Percentiles rank a stretch among this genome's conserved stretches.
These are phyloP conservation scores for Sicyos edulis DNA, from an alignment of 306 rosid genomes.

Conservation along the genomic window DNA sequence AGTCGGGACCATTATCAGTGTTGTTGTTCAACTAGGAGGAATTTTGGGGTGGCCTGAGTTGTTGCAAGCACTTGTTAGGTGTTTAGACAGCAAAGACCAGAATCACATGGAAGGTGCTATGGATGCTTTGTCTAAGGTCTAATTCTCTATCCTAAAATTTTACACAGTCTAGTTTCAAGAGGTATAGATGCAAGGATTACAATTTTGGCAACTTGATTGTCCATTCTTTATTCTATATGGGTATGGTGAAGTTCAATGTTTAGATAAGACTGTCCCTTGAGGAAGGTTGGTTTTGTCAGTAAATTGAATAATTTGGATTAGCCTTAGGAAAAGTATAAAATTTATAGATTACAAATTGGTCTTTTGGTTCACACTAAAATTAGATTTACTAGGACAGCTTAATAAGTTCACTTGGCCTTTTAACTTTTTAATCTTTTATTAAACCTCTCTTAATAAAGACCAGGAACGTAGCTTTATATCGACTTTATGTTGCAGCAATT, in stretches of 20 bases:
- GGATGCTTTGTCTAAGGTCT: slow-evolving; percentile 97
- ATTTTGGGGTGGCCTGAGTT: slow-evolving; percentile 87
- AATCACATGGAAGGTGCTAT: slow-evolving; percentile 99
- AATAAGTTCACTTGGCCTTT: neutral
- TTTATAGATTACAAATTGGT: neutral
- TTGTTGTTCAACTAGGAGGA: slow-evolving; percentile 76
- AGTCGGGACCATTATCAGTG: slow-evolving; percentile 77
- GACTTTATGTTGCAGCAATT: neutral
- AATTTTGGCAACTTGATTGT: neutral
- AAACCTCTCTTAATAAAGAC: neutral
- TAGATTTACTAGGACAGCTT: neutral
- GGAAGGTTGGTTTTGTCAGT: neutral
- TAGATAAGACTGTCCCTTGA: neutral
- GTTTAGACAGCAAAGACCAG: slow-evolving; percentile 79
- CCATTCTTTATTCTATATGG: neutral
- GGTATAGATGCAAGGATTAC: too few relatives aligned
- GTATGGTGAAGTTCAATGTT: neutral
- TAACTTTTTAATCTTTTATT: neutral
- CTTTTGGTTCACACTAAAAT: slow-evolving; percentile 2
- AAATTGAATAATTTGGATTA: neutral
- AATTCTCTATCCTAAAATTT: slow-evolving; percentile 14
- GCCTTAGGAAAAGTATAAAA: neutral
- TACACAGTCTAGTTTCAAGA: neutral
- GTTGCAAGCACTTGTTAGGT: slow-evolving; percentile 85
- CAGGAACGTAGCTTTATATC: neutral